Evolutionary conservation across 768 basidiomycete species (phyloP).

Genomic region (Jaapia argillacea): DNA sequence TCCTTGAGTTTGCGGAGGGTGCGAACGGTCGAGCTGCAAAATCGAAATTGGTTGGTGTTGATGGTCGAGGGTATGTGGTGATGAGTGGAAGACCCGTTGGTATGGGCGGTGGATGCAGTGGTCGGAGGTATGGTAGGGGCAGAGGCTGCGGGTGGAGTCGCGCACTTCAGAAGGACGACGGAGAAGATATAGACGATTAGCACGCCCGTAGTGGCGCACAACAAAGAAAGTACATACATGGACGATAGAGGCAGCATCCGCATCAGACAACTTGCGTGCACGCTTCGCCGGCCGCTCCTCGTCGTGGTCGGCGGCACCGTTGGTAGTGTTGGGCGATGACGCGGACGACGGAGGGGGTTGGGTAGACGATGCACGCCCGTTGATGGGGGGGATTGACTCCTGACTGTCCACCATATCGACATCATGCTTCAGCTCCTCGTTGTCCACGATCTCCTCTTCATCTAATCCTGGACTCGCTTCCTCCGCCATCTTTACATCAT

Average conservation of each 20-base stretch:
- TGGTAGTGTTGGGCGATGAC: constrained; percentile 2
- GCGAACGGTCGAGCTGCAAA: constrained; percentile 67
- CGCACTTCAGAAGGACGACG: constrained; percentile 41
- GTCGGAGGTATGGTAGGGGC: constrained; percentile 14
- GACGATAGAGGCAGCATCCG: constrained; percentile 61
- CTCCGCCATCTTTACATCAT: constrained; percentile 2
- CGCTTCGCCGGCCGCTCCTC: constrained; percentile 77
- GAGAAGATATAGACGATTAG: constrained; percentile 25
- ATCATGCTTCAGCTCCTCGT: neutral
- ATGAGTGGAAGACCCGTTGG: constrained; percentile 9
- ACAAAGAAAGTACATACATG: constrained; percentile 52
- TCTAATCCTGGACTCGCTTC: neutral
- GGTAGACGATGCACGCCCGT: neutral
- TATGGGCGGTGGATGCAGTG: neutral
- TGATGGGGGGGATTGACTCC: constrained; percentile 18
- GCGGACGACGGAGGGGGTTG: constrained; percentile 9
- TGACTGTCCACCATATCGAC: neutral
- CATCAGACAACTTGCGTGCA: constrained; percentile 65
- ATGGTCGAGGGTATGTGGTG: constrained; percentile 31
- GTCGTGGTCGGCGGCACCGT: constrained; percentile 21
- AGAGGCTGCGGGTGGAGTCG: constrained; percentile 65
- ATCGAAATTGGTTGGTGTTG: constrained; percentile 66
- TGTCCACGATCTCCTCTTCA: neutral
- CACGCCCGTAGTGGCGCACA: constrained; percentile 43
- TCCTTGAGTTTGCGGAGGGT: constrained; percentile 83